These are phyloP conservation scores for Phialophora expanda DNA, from an alignment of 2,329 filamentous ascomycete species.

Conservation along the genomic window DNA sequence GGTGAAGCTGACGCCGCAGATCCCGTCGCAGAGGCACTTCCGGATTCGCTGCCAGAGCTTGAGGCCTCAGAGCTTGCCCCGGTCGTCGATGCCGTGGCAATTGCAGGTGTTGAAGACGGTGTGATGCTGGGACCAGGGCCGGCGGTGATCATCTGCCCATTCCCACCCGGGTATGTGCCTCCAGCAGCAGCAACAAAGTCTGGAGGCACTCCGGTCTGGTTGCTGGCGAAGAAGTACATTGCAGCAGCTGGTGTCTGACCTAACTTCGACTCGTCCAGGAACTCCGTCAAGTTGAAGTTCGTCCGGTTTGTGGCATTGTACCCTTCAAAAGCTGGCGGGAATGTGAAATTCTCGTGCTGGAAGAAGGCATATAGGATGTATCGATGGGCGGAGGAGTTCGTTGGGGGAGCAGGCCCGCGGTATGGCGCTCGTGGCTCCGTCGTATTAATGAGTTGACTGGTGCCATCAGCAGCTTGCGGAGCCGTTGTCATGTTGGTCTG, in stretches of 20 bases:
- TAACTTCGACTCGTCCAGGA: constrained; percentile 32
- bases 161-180: constrained; percentile 32
- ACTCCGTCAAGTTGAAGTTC: constrained; percentile 31
- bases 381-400: constrained; percentile 38
- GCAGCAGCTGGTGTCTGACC: constrained; percentile 35
- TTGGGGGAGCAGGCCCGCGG: constrained; percentile 30
- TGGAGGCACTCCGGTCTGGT: constrained; percentile 32
- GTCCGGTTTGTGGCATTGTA: constrained; percentile 31
- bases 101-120: constrained; percentile 24
- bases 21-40: neutral
- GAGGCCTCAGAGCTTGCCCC: neutral
- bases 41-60: neutral
- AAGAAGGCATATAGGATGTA: constrained; percentile 37
- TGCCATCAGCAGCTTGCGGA: constrained; percentile 24
- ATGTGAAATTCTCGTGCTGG: constrained; percentile 34
- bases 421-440: constrained; percentile 30
- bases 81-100: constrained; percentile 13
- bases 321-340: constrained; percentile 30
- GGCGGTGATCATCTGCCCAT: constrained; percentile 34
- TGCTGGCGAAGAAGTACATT: constrained; percentile 36
- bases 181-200: constrained; percentile 35
- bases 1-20: neutral
- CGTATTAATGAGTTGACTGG: constrained; percentile 30
- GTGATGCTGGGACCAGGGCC: constrained; percentile 32
- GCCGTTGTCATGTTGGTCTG: constrained; percentile 32